Conservation (phyloP, 1,284 basidiomycete genomes). For the Peniophora sp. region DNA sequence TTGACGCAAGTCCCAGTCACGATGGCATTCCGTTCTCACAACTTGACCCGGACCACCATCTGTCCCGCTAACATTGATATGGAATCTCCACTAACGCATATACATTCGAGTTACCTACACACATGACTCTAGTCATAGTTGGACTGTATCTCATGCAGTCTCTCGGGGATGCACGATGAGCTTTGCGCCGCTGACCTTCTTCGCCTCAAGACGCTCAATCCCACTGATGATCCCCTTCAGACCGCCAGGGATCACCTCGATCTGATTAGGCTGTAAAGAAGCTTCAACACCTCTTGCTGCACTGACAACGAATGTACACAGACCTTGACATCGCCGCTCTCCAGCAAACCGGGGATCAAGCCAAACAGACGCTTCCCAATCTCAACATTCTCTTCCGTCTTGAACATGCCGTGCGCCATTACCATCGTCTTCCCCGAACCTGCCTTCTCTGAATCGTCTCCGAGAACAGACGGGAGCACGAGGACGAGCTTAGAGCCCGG, state of each 20-base stretch:
- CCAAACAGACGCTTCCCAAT: conserved; percentile 16
- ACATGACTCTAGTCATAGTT: too few relatives aligned
- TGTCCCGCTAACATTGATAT: too few relatives aligned
- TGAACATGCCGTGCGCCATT: conserved; percentile 18
- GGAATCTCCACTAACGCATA: too few relatives aligned
- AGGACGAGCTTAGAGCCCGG: conserved; percentile 6
- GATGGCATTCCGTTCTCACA: too few relatives aligned
- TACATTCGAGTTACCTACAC: too few relatives aligned
- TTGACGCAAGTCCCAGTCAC: too few relatives aligned
- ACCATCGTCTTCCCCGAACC: conserved; percentile 16
- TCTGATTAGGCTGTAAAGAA: background rate
- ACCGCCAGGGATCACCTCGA: background rate
- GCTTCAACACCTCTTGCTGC: background rate
- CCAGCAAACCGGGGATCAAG: background rate
- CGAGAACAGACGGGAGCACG: conserved; percentile 8
- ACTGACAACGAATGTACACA: background rate
- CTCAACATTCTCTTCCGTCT: conserved; percentile 14
- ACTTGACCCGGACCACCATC: too few relatives aligned
- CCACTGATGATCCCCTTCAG: background rate
- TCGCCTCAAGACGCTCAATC: background rate
- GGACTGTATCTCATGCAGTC: too few relatives aligned
- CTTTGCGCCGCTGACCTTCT: background rate
- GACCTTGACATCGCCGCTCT: background rate
- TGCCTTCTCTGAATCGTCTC: conserved; percentile 9
- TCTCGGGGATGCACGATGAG: background rate